These are phyloP conservation scores for Coemansia sp. DNA, from an alignment of 192 early-diverging fungal species.

Conservation along the genomic window DNA sequence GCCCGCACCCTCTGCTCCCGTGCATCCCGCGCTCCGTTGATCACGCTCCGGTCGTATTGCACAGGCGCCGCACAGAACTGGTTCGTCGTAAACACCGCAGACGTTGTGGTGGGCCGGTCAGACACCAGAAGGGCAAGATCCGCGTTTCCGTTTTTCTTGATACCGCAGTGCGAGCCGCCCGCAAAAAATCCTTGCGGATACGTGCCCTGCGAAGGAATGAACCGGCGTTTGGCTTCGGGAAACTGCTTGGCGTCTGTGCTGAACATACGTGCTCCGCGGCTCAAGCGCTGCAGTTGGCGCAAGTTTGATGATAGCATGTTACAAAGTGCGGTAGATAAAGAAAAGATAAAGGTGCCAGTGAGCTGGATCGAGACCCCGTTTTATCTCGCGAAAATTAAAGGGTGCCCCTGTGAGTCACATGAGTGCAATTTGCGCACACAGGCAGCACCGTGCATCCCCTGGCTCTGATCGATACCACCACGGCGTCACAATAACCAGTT, in stretches of 20 bases:
- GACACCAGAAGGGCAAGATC: constrained; percentile 84
- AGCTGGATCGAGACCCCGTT: background rate
- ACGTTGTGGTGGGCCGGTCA: constrained; percentile 66
- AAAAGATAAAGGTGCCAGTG: background rate
- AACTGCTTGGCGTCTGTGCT: constrained; percentile 43
- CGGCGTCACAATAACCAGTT: no score
- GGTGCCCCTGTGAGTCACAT: background rate
- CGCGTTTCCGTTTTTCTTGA: constrained; percentile 77
- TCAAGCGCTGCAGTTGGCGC: constrained; percentile 14
- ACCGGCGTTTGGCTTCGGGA: constrained; percentile 57
- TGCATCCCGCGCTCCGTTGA: constrained; percentile 54
- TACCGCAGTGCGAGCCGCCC: constrained; percentile 68
- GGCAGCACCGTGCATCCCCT: background rate
- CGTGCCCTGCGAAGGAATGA: constrained; percentile 70
- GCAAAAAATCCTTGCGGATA: constrained; percentile 87
- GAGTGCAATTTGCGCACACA: background rate
- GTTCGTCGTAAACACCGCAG: constrained; percentile 92
- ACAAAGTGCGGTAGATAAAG: background rate
- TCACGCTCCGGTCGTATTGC: constrained; percentile 63
- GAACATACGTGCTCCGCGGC: constrained; percentile 27
- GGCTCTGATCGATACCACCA: background rate
- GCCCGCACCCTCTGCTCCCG: constrained; percentile 49
- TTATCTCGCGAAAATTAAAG: background rate
- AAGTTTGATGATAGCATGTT: constrained; percentile 23
- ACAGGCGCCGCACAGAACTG: constrained; percentile 91